Evolutionary conservation across 1,139 yeast species (phyloP).

Genomic region (Blastobotrys malaysiensis): DNA sequence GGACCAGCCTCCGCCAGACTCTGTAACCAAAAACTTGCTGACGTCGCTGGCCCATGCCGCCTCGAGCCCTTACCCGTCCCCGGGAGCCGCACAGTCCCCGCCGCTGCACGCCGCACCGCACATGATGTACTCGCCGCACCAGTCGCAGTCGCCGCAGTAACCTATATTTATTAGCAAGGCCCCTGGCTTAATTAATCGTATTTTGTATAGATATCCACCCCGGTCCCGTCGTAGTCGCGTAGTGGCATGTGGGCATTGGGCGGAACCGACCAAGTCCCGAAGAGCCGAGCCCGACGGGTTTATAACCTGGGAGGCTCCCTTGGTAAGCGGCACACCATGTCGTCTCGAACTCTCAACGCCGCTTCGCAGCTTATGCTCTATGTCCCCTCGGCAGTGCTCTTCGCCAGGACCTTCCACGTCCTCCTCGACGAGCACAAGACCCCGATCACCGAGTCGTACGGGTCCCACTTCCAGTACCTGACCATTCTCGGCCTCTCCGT

Average conservation of each 20-base stretch:
- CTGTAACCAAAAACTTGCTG: slow-evolving; percentile 5
- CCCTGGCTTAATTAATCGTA: too few species aligned
- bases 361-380: slow-evolving; percentile 9
- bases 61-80: slow-evolving; percentile 5
- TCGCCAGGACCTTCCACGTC: slow-evolving; percentile 7
- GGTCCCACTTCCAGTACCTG: slow-evolving; percentile 30
- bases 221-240: too few species aligned
- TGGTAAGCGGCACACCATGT: not conserved
- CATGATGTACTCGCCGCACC: not conserved
- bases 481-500: slow-evolving; percentile 29
- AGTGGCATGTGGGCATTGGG: not conserved
- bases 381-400: slow-evolving; percentile 9
- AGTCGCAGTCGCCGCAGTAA: not conserved
- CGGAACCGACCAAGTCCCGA: too few species aligned
- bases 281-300: not conserved
- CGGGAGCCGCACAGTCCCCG: not conserved
- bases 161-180: not conserved
- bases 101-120: not conserved
- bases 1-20: slow-evolving; percentile 3
- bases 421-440: slow-evolving; percentile 7
- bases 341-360: not conserved
- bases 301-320: not conserved
- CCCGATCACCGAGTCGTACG: slow-evolving; percentile 10
- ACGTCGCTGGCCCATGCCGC: slow-evolving; percentile 16
- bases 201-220: too few species aligned